Percentiles rank a stretch among this genome's conserved stretches.
Conservation (phyloP, 23 red algal species). For the Cyanidioschyzon merolae region DNA sequence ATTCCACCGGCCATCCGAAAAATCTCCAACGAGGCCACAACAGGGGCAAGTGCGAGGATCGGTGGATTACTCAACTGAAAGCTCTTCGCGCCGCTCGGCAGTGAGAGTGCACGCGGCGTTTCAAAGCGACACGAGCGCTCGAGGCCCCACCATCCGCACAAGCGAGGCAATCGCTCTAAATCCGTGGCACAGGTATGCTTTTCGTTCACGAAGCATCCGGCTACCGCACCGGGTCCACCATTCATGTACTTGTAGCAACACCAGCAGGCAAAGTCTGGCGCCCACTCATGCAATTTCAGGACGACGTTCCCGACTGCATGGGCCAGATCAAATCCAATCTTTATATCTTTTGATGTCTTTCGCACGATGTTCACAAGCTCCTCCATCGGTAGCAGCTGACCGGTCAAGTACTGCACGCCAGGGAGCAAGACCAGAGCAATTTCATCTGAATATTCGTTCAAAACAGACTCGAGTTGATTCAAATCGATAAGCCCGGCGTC, state of each 20-base stretch:
- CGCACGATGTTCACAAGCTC: constrained; percentile 16
- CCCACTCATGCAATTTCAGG: constrained; percentile 78
- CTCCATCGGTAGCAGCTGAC: constrained; percentile 82
- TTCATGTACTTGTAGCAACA: constrained; percentile 97
- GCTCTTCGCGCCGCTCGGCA: constrained; percentile 31
- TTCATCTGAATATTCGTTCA: constrained; percentile 5
- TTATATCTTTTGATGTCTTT: constrained; percentile 19
- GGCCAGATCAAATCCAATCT: constrained; percentile 75
- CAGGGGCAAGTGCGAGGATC: constrained; percentile 49
- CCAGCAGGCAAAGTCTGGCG: constrained; percentile 80
- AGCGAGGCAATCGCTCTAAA: constrained; percentile 24
- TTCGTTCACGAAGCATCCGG: constrained; percentile 64
- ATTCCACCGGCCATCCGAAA: constrained; percentile 51
- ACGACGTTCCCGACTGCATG: constrained; percentile 91
- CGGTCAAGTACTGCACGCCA: constrained; percentile 84
- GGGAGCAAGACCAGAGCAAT: constrained; percentile 78
- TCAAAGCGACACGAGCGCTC: constrained; percentile 45
- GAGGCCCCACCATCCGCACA: constrained; percentile 87
- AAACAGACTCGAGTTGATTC: constrained; percentile 35
- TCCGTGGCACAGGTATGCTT: constrained; percentile 22
- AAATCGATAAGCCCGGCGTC: constrained; percentile 19
- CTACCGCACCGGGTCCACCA: constrained; percentile 63
- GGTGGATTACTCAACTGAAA: constrained; percentile 88
- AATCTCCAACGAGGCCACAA: constrained; percentile 42
- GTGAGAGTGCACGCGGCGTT: constrained; percentile 35